phyloP scores from a whole-genome alignment of 495 filamentous ascomycete species.

The Trichoderma parareesei region DNA sequence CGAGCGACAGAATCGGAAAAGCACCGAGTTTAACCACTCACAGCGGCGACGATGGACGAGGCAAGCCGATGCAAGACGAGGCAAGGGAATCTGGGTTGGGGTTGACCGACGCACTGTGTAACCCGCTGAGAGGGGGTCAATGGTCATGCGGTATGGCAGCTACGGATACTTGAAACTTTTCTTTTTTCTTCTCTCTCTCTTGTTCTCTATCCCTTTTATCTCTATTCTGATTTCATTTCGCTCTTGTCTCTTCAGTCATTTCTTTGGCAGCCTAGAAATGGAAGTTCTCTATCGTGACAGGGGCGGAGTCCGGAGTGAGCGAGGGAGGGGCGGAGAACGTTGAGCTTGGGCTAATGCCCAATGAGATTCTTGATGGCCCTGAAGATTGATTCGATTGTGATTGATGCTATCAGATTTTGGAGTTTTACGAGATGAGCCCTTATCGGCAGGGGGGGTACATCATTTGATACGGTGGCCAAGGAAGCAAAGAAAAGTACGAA shows the following conservation, averaged over 20 bases:
- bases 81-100: not conserved
- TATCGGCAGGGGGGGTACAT: not conserved
- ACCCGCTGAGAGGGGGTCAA: not conserved
- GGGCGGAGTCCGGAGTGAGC: not conserved
- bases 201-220: not conserved
- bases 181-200: not conserved
- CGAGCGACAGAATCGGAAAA: conserved; percentile 34
- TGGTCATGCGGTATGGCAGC: conserved; percentile 13
- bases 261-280: conserved; percentile 4
- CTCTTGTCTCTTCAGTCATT: not conserved
- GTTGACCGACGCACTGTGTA: not conserved
- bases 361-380: not conserved
- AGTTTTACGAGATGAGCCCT: not conserved
- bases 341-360: not conserved
- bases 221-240: not conserved
- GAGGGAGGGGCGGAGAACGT: not conserved
- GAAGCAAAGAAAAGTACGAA: not conserved
- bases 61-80: not conserved
- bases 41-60: conserved; percentile 1
- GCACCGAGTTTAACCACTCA: conserved; percentile 30
- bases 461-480: not conserved
- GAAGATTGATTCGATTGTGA: not conserved
- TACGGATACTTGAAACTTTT: not conserved
- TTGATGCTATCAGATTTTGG: not conserved
- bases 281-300: not conserved